Percentiles rank a stretch among this genome's conserved stretches.
These are phyloP conservation scores for Dichotomocladium elegans DNA, from an alignment of 371 early-diverging fungal genomes.

Conservation along the genomic window DNA sequence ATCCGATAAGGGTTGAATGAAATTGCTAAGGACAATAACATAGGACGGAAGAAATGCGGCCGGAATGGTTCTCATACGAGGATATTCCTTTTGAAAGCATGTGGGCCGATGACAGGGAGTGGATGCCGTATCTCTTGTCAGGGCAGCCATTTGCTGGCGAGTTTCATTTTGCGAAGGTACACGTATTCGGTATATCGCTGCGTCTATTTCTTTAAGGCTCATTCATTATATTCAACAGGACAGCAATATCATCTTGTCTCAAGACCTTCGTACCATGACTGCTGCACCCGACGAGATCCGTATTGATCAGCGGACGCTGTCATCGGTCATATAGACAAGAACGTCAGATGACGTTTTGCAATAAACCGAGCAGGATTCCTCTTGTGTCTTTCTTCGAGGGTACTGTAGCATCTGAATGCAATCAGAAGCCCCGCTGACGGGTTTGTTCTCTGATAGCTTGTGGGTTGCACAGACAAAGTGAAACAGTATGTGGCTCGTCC, in stretches of 20 bases:
- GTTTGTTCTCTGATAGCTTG: too few species aligned
- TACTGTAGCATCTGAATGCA: too few species aligned
- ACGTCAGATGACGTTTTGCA: too few species aligned
- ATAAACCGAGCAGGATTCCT: too few species aligned
- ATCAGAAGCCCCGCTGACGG: too few species aligned
- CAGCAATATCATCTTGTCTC: neutral
- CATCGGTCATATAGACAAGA: constrained; percentile 15
- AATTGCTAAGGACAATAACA: neutral
- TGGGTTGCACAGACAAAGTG: too few species aligned
- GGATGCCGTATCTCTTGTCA: constrained; percentile 41
- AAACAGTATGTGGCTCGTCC: constrained; percentile 5
- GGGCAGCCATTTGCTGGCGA: constrained; percentile 25
- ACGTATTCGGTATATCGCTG: too few species aligned
- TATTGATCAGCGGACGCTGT: constrained; percentile 8
- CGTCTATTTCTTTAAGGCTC: too few species aligned
- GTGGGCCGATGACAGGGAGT: constrained; percentile 55
- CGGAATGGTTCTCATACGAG: constrained; percentile 53
- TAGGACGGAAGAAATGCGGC: constrained; percentile 64
- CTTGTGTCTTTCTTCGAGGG: too few species aligned
- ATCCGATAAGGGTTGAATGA: neutral
- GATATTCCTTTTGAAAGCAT: constrained; percentile 49
- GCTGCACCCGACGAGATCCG: constrained; percentile 3
- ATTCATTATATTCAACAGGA: too few species aligned
- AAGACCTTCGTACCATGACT: neutral
- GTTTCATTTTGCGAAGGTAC: constrained; percentile 36